A percentile compares a stretch with the other conserved stretches of the same genome.
These are phyloP conservation scores for Pythium angustatum DNA, from an alignment of 352 stramenopile genomes.

Conservation along the genomic window DNA sequence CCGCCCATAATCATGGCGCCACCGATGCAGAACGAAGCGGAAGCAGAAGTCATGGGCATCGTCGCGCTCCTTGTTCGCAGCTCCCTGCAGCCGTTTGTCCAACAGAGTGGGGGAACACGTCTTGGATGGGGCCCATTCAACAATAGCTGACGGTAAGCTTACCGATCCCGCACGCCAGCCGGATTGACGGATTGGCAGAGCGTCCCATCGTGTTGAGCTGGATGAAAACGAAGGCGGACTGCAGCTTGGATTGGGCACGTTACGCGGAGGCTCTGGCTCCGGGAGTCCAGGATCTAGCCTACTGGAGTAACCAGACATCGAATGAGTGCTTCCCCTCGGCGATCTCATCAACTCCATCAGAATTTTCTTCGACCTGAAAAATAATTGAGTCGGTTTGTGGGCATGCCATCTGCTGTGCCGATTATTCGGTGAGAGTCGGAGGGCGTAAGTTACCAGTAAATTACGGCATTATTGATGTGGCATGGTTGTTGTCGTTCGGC, in stretches of 20 bases:
- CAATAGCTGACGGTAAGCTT: slow-evolving; percentile 33
- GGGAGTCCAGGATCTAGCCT: too few relatives aligned
- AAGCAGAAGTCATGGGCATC: slow-evolving; percentile 25
- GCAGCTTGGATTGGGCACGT: slow-evolving; percentile 1
- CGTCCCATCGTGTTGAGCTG: slow-evolving; percentile 1
- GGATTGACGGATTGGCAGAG: not conserved
- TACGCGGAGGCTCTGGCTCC: too few relatives aligned
- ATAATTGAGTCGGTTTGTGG: not conserved
- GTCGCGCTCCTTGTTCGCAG: slow-evolving; percentile 23
- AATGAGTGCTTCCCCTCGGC: not conserved
- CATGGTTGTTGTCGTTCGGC: not conserved
- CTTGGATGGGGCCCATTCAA: slow-evolving; percentile 25
- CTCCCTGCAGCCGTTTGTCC: too few relatives aligned
- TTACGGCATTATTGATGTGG: not conserved
- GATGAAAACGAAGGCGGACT: not conserved
- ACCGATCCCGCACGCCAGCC: slow-evolving; percentile 6
- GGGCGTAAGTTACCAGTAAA: not conserved
- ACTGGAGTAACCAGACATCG: too few relatives aligned
- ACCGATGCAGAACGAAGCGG: slow-evolving; percentile 54
- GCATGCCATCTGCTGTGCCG: not conserved
- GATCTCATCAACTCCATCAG: too few relatives aligned
- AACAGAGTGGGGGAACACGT: too few relatives aligned
- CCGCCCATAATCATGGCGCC: slow-evolving; percentile 66
- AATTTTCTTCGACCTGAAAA: too few relatives aligned
- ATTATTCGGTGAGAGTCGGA: slow-evolving; percentile 4